Conservation (phyloP, 768 basidiomycete genomes). For the Rhodotorula diobovata region DNA sequence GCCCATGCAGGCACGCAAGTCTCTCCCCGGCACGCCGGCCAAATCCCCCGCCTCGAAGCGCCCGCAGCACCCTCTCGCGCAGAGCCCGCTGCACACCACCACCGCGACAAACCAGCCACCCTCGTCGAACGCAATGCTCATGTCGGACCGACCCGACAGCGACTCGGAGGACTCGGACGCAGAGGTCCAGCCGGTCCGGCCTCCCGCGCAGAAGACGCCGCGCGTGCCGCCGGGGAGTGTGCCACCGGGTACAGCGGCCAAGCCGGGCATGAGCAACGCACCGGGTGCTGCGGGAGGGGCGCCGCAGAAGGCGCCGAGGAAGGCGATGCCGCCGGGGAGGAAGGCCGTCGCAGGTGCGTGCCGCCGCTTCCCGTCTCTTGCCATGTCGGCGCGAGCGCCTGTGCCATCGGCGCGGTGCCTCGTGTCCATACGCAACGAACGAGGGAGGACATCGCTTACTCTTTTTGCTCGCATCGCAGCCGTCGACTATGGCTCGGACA, state of each 20-base stretch:
- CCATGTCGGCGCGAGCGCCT: too few relatives aligned
- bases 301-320: constrained; percentile 14
- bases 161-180: constrained; percentile 25
- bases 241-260: not conserved
- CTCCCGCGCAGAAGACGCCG: not conserved
- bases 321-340: not conserved
- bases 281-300: not conserved
- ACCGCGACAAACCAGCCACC: not conserved
- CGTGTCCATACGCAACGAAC: too few relatives aligned
- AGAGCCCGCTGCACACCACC: not conserved
- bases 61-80: constrained; percentile 9
- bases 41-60: not conserved
- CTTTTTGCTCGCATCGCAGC: not conserved
- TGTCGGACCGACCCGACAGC: constrained; percentile 14
- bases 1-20: constrained; percentile 8
- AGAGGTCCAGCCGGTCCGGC: not conserved
- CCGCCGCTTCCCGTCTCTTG: not conserved
- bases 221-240: too few relatives aligned
- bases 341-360: constrained; percentile 3
- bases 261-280: not conserved
- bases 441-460: not conserved
- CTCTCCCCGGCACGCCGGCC: not conserved
- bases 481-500: constrained; percentile 4
- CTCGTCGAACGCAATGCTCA: not conserved
- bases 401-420: too few relatives aligned